phyloP scores from a whole-genome alignment of 257 asterid species.

The Euphrasia confusa region DNA sequence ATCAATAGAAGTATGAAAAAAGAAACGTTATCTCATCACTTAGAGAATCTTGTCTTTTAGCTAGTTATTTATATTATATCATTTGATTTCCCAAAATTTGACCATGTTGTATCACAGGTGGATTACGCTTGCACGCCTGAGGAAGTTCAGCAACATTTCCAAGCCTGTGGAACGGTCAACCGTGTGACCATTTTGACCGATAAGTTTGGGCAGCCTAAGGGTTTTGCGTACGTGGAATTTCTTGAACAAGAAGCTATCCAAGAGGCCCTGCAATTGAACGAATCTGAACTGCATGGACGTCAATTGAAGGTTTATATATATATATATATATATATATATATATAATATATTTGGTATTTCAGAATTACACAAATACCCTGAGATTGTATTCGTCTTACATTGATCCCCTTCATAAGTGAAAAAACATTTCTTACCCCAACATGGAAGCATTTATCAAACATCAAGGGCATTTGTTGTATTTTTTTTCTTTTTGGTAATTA shows the following conservation, averaged over 20 bases:
- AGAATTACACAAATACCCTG: neutral
- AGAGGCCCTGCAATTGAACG: constrained; percentile 82
- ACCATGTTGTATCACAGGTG: constrained; percentile 45
- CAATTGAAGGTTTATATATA: constrained; percentile 64
- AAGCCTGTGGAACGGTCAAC: constrained; percentile 89
- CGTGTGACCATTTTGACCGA: constrained; percentile 93
- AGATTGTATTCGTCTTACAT: too few species aligned
- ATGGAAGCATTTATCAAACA: too few species aligned
- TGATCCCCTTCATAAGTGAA: too few species aligned
- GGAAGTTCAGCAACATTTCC: constrained; percentile 98
- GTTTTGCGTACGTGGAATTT: constrained; percentile 93
- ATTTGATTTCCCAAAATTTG: constrained; percentile 10
- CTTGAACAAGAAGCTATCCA: constrained; percentile 80
- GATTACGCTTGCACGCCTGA: constrained; percentile 98
- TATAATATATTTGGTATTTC: neutral
- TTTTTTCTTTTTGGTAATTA: neutral
- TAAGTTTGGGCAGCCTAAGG: constrained; percentile 98
- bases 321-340: too few species aligned
- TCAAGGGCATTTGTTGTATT: neutral
- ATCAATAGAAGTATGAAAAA: neutral
- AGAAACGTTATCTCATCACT: neutral
- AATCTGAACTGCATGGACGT: constrained; percentile 95
- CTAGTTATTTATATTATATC: neutral
- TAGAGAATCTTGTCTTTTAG: neutral
- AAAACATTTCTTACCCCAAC: too few species aligned